Conservation (phyloP, 129 eudicot genomes). For the Ambrosia trifida region DNA sequence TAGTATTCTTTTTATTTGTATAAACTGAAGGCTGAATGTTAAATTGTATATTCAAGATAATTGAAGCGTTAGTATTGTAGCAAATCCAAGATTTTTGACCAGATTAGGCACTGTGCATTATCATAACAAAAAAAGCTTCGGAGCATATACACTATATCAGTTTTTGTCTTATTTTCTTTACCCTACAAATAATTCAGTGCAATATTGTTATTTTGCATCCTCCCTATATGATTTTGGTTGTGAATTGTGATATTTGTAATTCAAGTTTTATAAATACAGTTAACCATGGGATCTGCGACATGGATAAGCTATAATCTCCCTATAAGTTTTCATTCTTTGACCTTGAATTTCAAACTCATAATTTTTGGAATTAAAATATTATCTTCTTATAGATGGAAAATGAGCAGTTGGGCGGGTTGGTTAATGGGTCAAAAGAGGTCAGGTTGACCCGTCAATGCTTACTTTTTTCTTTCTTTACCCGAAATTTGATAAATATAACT, state of each 20-base stretch:
- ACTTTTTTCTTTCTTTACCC: background rate
- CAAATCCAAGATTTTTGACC: background rate
- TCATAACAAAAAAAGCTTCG: background rate
- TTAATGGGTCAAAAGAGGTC: background rate
- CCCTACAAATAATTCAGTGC: background rate
- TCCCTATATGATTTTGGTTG: background rate
- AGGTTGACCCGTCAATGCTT: background rate
- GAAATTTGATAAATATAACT: background rate
- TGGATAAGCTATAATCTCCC: background rate
- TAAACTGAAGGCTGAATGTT: background rate
- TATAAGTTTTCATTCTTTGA: slow-evolving; percentile 2
- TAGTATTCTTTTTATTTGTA: background rate
- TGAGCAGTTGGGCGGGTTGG: background rate
- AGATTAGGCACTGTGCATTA: background rate
- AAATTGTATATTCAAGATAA: slow-evolving; percentile 1
- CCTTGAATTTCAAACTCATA: background rate
- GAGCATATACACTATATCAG: background rate
- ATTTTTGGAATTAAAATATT: no score
- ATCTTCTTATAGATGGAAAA: background rate
- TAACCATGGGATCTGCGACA: background rate
- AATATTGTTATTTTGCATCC: background rate
- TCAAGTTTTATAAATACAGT: background rate
- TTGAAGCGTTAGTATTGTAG: slow-evolving; percentile 1
- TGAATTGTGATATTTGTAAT: slow-evolving; percentile 1
- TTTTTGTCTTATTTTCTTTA: background rate